A percentile compares a stretch with the other conserved stretches of the same genome.
Evolutionary conservation across 306 rosid genomes (phyloP).

Genomic region (Vigna trinervia): DNA sequence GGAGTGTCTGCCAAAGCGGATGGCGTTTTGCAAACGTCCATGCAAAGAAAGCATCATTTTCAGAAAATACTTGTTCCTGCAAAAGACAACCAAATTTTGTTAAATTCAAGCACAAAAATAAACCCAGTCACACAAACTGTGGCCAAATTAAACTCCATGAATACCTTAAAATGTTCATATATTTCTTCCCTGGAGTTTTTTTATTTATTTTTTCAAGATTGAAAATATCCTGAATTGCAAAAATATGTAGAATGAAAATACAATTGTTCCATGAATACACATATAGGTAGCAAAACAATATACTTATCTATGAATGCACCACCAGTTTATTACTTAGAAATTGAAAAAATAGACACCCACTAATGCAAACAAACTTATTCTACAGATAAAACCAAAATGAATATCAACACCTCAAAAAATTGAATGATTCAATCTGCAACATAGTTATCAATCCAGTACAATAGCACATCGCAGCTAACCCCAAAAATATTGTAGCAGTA

Average conservation of each 20-base stretch:
- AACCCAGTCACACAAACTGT: slow-evolving; percentile 15
- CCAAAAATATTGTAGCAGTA: background rate
- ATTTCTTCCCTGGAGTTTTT: slow-evolving; percentile 8
- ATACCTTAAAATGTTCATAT: slow-evolving; percentile 9
- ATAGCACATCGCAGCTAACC: background rate
- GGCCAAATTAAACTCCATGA: slow-evolving; percentile 20
- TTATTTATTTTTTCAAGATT: slow-evolving; percentile 15
- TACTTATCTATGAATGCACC: slow-evolving; percentile 4
- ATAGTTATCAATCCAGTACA: background rate
- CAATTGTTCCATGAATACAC: slow-evolving; percentile 25
- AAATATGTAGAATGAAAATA: slow-evolving; percentile 13
- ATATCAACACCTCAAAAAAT: background rate
- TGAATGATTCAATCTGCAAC: background rate
- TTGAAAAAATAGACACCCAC: slow-evolving; percentile 7
- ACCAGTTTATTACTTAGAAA: slow-evolving; percentile 13
- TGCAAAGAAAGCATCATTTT: slow-evolving; percentile 94
- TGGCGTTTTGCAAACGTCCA: slow-evolving; percentile 93
- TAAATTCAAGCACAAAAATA: slow-evolving; percentile 36
- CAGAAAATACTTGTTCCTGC: slow-evolving; percentile 95
- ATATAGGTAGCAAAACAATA: slow-evolving; percentile 8
- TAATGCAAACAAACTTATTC: slow-evolving; percentile 32
- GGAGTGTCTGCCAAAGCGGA: slow-evolving; percentile 99
- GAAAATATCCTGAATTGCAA: background rate
- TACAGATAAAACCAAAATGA: slow-evolving; percentile 18
- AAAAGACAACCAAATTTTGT: slow-evolving; percentile 49